Evolutionary conservation across 1,284 basidiomycete species (phyloP).

Genomic region (Gomphus sp.): DNA sequence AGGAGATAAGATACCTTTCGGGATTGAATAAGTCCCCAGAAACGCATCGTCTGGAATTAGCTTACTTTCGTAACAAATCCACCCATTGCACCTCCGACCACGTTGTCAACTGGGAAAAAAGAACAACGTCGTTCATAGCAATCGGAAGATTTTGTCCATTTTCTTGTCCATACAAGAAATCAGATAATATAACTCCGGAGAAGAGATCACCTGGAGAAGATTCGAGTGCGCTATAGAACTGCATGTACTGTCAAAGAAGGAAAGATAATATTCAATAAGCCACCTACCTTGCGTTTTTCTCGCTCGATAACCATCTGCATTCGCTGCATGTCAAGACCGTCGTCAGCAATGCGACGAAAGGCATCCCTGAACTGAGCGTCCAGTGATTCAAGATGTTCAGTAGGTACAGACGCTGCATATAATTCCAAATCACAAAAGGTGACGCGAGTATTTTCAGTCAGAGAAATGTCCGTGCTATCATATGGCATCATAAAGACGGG

Average conservation of each 20-base stretch:
- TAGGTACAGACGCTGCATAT: slow-evolving; percentile 80
- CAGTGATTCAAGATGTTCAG: slow-evolving; percentile 69
- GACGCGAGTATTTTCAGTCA: slow-evolving; percentile 72
- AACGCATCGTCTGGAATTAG: slow-evolving; percentile 3
- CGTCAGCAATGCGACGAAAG: slow-evolving; percentile 60
- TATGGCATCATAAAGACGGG: slow-evolving; percentile 15
- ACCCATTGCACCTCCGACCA: slow-evolving; percentile 82
- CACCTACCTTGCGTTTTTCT: slow-evolving; percentile 73
- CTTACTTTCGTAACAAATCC: slow-evolving; percentile 69
- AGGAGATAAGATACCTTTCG: slow-evolving; percentile 69
- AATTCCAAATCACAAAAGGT: slow-evolving; percentile 68
- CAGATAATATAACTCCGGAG: slow-evolving; percentile 64
- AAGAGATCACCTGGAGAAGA: slow-evolving; percentile 71
- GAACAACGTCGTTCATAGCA: slow-evolving; percentile 74
- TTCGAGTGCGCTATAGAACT: slow-evolving; percentile 71
- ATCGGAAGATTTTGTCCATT: slow-evolving; percentile 75
- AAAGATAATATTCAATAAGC: neutral
- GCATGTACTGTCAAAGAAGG: slow-evolving; percentile 2
- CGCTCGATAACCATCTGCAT: slow-evolving; percentile 85
- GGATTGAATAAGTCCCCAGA: neutral
- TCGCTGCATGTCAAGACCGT: slow-evolving; percentile 87
- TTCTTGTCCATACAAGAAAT: slow-evolving; percentile 83
- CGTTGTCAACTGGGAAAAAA: slow-evolving; percentile 55
- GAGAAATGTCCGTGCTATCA: slow-evolving; percentile 73
- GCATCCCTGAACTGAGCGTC: slow-evolving; percentile 62